These are phyloP conservation scores for Lolium rigidum DNA, from an alignment of 176 grass and related monocot species.

Conservation along the genomic window DNA sequence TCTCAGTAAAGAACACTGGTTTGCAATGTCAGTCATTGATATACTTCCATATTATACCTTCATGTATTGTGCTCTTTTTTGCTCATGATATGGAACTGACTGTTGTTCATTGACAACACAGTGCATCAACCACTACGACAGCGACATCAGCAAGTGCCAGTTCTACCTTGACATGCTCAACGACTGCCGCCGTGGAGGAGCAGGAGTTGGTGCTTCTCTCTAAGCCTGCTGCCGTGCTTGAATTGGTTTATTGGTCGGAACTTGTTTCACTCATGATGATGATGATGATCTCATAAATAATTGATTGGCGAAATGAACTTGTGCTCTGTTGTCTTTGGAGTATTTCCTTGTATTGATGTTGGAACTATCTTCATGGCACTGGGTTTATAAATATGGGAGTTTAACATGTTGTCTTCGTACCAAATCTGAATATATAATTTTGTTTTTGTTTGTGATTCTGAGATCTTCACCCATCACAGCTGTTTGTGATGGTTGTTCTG, in stretches of 20 bases:
- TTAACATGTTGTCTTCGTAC: neutral
- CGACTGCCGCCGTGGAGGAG: slow-evolving; percentile 69
- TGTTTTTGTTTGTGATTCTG: neutral
- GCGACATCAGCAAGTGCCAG: slow-evolving; percentile 86
- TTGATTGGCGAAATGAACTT: slow-evolving; percentile 13
- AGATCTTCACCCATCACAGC: neutral
- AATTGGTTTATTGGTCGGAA: neutral
- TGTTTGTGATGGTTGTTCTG: neutral
- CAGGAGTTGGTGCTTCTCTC: slow-evolving; percentile 46
- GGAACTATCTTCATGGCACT: neutral
- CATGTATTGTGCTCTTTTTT: neutral
- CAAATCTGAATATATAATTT: neutral
- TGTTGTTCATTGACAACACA: slow-evolving; percentile 29
- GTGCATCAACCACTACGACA: slow-evolving; percentile 79
- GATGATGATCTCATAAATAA: slow-evolving; percentile 49
- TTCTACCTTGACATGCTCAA: slow-evolving; percentile 92
- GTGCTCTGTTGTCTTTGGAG: neutral
- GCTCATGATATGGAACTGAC: neutral
- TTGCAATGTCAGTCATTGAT: neutral
- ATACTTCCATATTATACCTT: neutral
- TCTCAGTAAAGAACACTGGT: neutral
- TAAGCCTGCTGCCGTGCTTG: neutral
- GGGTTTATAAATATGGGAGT: slow-evolving; percentile 34
- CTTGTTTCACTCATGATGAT: slow-evolving; percentile 4
- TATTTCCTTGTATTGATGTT: slow-evolving; percentile 13